A percentile compares a stretch with the other conserved stretches of the same genome.
Evolutionary conservation across 2,329 filamentous ascomycete species (phyloP).

Genomic region (Magnaporthiopsis poae): DNA sequence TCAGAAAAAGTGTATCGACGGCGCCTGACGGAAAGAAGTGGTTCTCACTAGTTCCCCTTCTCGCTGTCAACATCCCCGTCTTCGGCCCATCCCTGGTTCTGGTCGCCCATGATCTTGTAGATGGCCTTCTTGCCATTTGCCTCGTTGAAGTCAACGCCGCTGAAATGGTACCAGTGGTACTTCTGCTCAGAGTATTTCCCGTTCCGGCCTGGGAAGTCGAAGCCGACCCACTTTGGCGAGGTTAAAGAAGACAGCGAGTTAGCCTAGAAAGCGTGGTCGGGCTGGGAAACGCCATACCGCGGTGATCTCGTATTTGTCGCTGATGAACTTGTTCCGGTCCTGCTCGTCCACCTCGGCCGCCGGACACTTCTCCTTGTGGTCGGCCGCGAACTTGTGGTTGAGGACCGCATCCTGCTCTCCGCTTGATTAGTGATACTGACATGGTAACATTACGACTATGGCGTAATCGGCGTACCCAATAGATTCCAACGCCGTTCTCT

Average conservation of each 20-base stretch:
- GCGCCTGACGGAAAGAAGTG: slow-evolving; percentile 34
- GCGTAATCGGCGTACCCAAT: slow-evolving; percentile 37
- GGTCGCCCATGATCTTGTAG: slow-evolving; percentile 50
- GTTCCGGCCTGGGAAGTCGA: slow-evolving; percentile 55
- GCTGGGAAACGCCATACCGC: slow-evolving; percentile 22
- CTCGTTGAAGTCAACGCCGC: slow-evolving; percentile 58
- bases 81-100: slow-evolving; percentile 53
- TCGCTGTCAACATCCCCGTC: slow-evolving; percentile 48
- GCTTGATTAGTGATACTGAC: background rate
- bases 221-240: slow-evolving; percentile 47
- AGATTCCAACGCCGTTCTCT: slow-evolving; percentile 47
- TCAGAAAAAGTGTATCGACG: slow-evolving; percentile 23
- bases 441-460: background rate
- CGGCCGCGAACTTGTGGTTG: slow-evolving; percentile 66
- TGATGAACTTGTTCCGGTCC: slow-evolving; percentile 48
- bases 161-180: slow-evolving; percentile 63
- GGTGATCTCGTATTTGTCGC: slow-evolving; percentile 53
- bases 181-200: slow-evolving; percentile 53
- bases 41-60: slow-evolving; percentile 49
- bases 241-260: background rate
- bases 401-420: slow-evolving; percentile 49
- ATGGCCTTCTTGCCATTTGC: slow-evolving; percentile 50
- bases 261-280: background rate
- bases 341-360: slow-evolving; percentile 55
- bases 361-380: slow-evolving; percentile 52